Evolutionary conservation across 1,284 basidiomycete species (phyloP).

Genomic region (Papiliotrema laurentii): DNA sequence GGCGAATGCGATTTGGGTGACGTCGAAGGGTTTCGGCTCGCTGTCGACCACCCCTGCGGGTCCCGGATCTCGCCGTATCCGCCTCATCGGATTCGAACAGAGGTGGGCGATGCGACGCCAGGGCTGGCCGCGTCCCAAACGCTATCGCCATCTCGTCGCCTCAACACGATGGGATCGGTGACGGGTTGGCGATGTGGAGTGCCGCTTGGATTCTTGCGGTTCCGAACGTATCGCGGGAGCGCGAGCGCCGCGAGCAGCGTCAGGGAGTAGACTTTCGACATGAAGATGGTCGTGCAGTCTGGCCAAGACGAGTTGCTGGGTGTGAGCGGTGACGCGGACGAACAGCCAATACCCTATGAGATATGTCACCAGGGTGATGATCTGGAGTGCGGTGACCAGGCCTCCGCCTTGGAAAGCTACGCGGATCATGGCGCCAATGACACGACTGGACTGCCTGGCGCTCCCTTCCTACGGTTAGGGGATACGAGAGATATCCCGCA

Average conservation of each 20-base stretch:
- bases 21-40: too few species aligned
- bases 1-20: too few species aligned
- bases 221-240: not conserved
- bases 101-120: not conserved
- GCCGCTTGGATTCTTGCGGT: too few species aligned
- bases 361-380: conserved; percentile 13
- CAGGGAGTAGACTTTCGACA: conserved; percentile 19
- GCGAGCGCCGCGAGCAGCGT: conserved; percentile 11
- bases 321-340: not conserved
- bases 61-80: not conserved
- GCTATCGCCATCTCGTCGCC: too few species aligned
- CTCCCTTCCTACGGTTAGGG: too few species aligned
- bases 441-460: conserved; percentile 1
- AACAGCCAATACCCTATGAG: conserved; percentile 6
- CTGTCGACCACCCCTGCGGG: not conserved
- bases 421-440: conserved; percentile 8
- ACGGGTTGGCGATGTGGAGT: too few species aligned
- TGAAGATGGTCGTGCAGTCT: conserved; percentile 18
- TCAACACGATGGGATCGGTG: too few species aligned
- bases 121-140: too few species aligned
- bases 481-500: too few species aligned
- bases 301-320: conserved; percentile 10
- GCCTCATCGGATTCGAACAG: not conserved
- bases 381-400: conserved; percentile 14
- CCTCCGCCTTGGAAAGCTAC: conserved; percentile 8